A percentile compares a stretch with the other conserved stretches of the same genome.
Conservation (phyloP, 108 stramenopile genomes). For the Nitzschia sp. region DNA sequence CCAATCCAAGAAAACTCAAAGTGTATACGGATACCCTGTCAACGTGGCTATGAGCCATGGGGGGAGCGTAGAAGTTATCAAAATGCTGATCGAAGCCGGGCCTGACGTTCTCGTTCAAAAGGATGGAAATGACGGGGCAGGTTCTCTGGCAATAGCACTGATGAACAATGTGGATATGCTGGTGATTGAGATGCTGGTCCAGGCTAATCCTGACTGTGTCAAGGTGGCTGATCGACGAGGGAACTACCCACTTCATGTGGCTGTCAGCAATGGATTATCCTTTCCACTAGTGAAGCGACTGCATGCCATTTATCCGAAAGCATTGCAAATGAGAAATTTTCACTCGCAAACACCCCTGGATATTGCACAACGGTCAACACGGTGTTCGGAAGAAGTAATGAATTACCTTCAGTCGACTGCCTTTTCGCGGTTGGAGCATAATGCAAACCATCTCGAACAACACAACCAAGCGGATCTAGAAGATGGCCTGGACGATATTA, state of each 20-base stretch:
- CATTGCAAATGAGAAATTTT: constrained; percentile 41
- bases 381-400: constrained; percentile 40
- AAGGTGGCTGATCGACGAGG: constrained; percentile 30
- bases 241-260: constrained; percentile 49
- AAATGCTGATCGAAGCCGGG: constrained; percentile 32
- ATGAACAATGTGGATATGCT: constrained; percentile 2
- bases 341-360: constrained; percentile 55
- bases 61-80: constrained; percentile 38
- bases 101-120: constrained; percentile 39
- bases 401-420: constrained; percentile 37
- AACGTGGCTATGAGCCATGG: constrained; percentile 38
- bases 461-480: constrained; percentile 10
- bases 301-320: constrained; percentile 30
- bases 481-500: constrained; percentile 39
- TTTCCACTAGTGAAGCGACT: constrained; percentile 19
- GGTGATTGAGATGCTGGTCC: constrained; percentile 30
- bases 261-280: constrained; percentile 24
- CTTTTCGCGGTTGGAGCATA: constrained; percentile 13
- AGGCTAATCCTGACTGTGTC: constrained; percentile 33
- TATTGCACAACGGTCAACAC: constrained; percentile 33
- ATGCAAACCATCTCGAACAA: constrained; percentile 15
- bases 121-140: constrained; percentile 36
- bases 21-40: constrained; percentile 37
- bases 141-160: constrained; percentile 37
- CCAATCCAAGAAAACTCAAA: constrained; percentile 4